Evolutionary conservation across 768 basidiomycete species (phyloP), one percentile per base, ranked within the genome.

Genomic region (Omphalotus guepiniiformis): DNA sequence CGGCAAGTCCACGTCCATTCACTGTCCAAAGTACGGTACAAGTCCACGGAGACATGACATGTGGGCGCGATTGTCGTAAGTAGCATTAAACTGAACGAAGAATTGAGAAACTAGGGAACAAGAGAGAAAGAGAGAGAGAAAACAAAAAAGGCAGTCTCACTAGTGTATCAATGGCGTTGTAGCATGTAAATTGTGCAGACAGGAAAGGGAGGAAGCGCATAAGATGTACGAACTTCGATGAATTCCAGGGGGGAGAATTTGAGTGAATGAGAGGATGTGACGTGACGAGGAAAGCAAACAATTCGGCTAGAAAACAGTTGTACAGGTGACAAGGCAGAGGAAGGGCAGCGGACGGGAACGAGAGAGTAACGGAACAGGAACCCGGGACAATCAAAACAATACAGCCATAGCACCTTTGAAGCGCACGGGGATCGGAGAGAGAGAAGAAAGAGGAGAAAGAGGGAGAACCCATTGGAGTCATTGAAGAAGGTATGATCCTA

Each of bases 1-100:
- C 71, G 68, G 68, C n/a, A 18, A 49, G 67, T 73, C 74, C 72
- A 66, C 64, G 76, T 78, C 76, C 77, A 70, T 76, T 74, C 72
- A 74, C 69, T 68, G 71, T 76, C 72, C 75, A 38, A 39, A 26
- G 21, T 39, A 38, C 67, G 62, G 28, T 49, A 29, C 34, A 43
- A 38, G 42, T 42, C 29, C 39, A 41, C 48, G 34, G 36, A 36
- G 4, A 29, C 19, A 40, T 41, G 23, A 7, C 19, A 18, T 42
- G 19, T 28, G 27, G 18, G 19, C 41, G 29, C 9, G 28, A 23
- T 34, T 18, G n/a, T 42, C 16, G 12, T 12, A 26, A 11, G 5
- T 32, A 30, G 39, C 48, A 41, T 49, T 30, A 36, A 48, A 46
- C 46, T 51, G 44, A 47, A n/a, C 47, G 52, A 34, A 37, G 52